Conservation (phyloP, 2,329 filamentous ascomycete genomes). For the Helminthosporium solani region DNA sequence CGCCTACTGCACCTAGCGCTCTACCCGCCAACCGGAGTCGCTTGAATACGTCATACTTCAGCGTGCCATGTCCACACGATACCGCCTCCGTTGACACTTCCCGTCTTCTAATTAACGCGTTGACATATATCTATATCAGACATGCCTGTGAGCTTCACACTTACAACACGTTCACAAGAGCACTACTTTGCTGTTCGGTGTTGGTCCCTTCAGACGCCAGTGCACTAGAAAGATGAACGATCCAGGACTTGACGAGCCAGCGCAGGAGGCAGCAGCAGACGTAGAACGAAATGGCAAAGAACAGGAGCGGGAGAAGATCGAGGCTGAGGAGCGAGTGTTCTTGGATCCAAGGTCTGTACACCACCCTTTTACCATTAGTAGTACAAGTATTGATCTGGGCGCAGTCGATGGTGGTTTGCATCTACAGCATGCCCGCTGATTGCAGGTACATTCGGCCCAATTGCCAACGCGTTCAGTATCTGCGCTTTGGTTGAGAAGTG, state of each 20-base stretch:
- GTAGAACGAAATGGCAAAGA: constrained; percentile 43
- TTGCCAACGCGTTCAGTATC: constrained; percentile 57
- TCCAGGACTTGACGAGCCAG: constrained; percentile 54
- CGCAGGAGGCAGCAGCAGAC: constrained; percentile 49
- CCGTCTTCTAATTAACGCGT: not conserved
- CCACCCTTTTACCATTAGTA: not conserved
- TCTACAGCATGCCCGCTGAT: constrained; percentile 60
- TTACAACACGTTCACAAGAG: not conserved
- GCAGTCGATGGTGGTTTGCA: constrained; percentile 61
- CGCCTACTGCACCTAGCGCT: constrained; percentile 1
- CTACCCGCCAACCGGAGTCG: constrained; percentile 7
- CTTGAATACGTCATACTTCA: constrained; percentile 10
- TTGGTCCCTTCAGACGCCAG: not conserved
- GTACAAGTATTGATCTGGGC: not conserved
- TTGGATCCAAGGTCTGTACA: constrained; percentile 45
- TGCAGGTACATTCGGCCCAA: constrained; percentile 57
- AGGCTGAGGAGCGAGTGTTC: constrained; percentile 46
- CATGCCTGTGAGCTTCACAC: not conserved
- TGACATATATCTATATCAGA: no score
- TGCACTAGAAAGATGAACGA: constrained; percentile 42
- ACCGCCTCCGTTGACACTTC: not conserved
- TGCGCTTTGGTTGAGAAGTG: constrained; percentile 59
- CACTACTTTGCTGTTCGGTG: not conserved
- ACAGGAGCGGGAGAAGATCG: constrained; percentile 35
- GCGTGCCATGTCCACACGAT: constrained; percentile 3